Conservation (phyloP, 768 basidiomycete species). For the Chalciporus sphaerocephalus region DNA sequence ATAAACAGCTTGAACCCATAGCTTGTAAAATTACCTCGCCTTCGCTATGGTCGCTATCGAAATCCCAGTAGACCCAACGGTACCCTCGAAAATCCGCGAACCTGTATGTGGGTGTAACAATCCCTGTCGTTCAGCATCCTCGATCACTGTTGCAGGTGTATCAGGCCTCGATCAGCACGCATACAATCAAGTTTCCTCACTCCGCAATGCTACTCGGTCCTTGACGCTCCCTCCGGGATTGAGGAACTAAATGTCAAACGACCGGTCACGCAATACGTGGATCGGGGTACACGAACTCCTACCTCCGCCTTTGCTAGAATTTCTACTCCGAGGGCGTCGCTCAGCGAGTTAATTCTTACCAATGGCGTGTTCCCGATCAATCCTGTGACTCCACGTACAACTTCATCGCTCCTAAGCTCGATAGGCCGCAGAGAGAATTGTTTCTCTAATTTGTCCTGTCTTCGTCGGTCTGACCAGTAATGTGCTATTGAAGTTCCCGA, state of each 20-base stretch:
- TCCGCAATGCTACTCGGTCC: conserved; percentile 91
- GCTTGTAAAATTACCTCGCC: conserved; percentile 55
- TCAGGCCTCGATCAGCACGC: neutral
- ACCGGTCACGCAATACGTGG: neutral
- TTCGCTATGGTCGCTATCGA: conserved; percentile 91
- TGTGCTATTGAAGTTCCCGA: conserved; percentile 62
- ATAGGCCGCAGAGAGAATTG: conserved; percentile 51
- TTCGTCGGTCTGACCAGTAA: conserved; percentile 49
- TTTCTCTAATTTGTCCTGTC: conserved; percentile 31
- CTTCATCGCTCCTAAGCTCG: conserved; percentile 69
- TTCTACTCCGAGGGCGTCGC: conserved; percentile 86
- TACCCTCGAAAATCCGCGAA: conserved; percentile 95
- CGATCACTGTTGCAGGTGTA: conserved; percentile 63
- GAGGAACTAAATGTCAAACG: conserved; percentile 64
- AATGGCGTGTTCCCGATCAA: conserved; percentile 94
- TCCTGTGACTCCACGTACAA: conserved; percentile 76
- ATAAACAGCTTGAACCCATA: neutral
- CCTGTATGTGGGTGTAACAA: conserved; percentile 81
- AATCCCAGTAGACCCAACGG: conserved; percentile 93
- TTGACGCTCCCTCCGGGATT: conserved; percentile 99
- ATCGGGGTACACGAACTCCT: conserved; percentile 3
- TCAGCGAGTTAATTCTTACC: conserved; percentile 85
- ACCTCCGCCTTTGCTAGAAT: conserved; percentile 96
- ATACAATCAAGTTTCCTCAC: conserved; percentile 40
- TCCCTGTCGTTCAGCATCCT: conserved; percentile 85